phyloP scores from a whole-genome alignment of 2,329 filamentous ascomycete genomes.

The Lecanicillium sp. region DNA sequence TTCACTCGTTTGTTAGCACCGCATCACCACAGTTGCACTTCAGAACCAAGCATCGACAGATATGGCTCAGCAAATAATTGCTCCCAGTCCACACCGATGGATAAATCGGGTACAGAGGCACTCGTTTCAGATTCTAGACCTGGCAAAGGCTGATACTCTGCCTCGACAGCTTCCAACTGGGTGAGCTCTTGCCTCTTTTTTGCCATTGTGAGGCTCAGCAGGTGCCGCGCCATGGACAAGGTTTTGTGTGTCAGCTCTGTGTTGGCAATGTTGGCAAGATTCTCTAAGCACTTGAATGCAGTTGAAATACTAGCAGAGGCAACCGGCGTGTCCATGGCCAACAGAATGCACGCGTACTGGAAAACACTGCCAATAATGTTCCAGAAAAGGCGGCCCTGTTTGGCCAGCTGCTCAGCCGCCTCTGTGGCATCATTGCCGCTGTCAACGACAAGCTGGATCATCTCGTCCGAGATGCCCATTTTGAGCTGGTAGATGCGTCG shows the following conservation, averaged over 20 bases:
- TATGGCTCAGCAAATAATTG: conserved; percentile 15
- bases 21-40: conserved; percentile 9
- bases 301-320: conserved; percentile 8
- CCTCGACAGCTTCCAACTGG: conserved; percentile 14
- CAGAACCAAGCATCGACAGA: conserved; percentile 13
- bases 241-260: conserved; percentile 14
- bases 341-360: conserved; percentile 15
- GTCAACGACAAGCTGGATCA: conserved; percentile 11
- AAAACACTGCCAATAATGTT: conserved; percentile 17
- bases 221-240: conserved; percentile 13
- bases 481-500: conserved; percentile 16
- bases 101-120: conserved; percentile 8
- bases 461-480: conserved; percentile 11
- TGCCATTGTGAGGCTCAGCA: conserved; percentile 11
- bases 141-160: conserved; percentile 7
- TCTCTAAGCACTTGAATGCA: conserved; percentile 13
- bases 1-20: too few relatives aligned
- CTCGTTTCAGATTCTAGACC: conserved; percentile 6
- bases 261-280: conserved; percentile 11
- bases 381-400: conserved; percentile 14
- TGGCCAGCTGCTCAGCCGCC: conserved; percentile 12
- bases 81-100: conserved; percentile 12
- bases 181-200: conserved; percentile 15
- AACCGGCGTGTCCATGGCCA: conserved; percentile 14
- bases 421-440: conserved; percentile 12